Base-by-base conservation (phyloP, 2,329 filamentous ascomycete genomes). In the Arthrobotrys pseudoclavata region DNA sequence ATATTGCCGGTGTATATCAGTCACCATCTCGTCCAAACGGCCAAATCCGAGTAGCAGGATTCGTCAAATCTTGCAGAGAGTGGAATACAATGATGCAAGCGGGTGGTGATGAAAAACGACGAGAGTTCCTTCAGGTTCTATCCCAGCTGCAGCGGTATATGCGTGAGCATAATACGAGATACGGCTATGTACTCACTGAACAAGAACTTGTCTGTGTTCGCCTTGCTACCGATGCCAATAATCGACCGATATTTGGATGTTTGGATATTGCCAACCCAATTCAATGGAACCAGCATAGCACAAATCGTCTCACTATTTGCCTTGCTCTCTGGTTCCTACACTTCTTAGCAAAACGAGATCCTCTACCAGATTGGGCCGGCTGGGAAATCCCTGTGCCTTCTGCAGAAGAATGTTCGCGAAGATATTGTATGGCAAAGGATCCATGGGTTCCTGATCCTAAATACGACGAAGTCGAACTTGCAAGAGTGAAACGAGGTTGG, bases 81-180 rank as follows among this genome's bases (percentile, higher is more conserved):
- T 76, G 72, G 72, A 76, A 76, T 40, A 76, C 72, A 18, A 76
- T 76, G 72, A 76, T 76, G 72, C 72, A 76, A 47, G 72, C 72
- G 5, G 72, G 72, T 7, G 72, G 72, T 15, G 72, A 76, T 22
- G 72, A 76, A 50, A 76, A 70, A 42, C 24, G 72, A 45, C 37
- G 72, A 13, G 72, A 76, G 15, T 76, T 76, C 18, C 50, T 76
- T 12, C 72, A 76, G 37, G 72, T 76, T 52, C 24, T 76, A 42
- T 70, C 72, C 9, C 72, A 76, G 12, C 22, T 76, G 4, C 72
- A 76, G 7, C 62, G 72, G 20, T 76, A 76, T 26, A 76, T 76
- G 72, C 57, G 72, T 20, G 72, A 76, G 13, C 72, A 76, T 62
- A 68, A 68, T 34, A 70, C 66, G 12, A 63, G 72, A 66, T 76